A percentile compares a stretch with the other conserved stretches of the same genome.
phyloP scores from a whole-genome alignment of 306 rosid genomes.

The Arachis hypogaea region DNA sequence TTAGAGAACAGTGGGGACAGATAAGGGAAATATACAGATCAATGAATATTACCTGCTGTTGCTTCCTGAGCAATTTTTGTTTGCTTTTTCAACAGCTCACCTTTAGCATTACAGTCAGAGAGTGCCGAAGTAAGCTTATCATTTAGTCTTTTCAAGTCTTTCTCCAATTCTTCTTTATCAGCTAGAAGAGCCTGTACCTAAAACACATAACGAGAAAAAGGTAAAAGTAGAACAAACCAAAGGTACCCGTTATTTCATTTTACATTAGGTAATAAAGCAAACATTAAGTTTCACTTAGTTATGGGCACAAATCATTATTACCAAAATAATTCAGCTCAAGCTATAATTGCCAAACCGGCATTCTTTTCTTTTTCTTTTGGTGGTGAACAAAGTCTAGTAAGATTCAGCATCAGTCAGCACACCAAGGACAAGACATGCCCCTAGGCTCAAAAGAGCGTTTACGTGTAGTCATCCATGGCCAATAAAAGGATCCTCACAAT shows the following conservation, averaged over 20 bases:
- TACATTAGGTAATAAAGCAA: slow-evolving; percentile 1
- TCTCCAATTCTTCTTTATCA: slow-evolving; percentile 78
- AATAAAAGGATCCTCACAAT: too few species aligned
- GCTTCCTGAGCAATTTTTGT: slow-evolving; percentile 77
- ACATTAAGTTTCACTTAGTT: neutral
- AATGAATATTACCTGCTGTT: slow-evolving; percentile 55
- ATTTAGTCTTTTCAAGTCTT: slow-evolving; percentile 57
- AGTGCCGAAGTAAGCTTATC: slow-evolving; percentile 63
- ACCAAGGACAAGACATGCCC: too few species aligned
- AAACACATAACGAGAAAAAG: slow-evolving; percentile 29
- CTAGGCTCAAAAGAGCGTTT: too few species aligned
- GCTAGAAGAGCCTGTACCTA: slow-evolving; percentile 59
- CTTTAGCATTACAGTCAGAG: slow-evolving; percentile 69
- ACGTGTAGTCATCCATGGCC: too few species aligned
- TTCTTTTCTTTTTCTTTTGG: neutral
- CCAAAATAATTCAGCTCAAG: too few species aligned
- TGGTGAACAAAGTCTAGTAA: too few species aligned
- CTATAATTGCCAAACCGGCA: neutral
- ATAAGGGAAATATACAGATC: slow-evolving; percentile 20
- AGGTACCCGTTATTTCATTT: neutral
- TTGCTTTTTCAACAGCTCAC: slow-evolving; percentile 76
- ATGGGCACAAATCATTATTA: too few species aligned
- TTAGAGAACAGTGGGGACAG: neutral
- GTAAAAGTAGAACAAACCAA: slow-evolving; percentile 21
- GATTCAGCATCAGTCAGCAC: too few species aligned